Base-by-base conservation (phyloP, 2,329 filamentous ascomycete species). In the Fusarium nurragi region DNA sequence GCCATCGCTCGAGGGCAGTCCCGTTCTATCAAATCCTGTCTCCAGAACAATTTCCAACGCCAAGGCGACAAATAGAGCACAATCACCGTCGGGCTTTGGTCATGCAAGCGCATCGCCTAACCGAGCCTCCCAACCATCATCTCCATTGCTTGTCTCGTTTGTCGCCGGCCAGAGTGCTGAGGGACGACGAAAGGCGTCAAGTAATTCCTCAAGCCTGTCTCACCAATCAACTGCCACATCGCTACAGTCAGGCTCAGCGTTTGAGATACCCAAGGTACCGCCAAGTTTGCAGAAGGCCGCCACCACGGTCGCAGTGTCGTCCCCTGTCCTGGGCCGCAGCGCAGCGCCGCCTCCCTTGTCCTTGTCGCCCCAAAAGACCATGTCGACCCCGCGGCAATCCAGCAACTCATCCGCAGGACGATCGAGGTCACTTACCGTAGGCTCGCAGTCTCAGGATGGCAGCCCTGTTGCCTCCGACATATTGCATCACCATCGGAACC, bases 391-490 rank as follows among this genome's bases (percentile, higher is more conserved):
- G 37, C 84, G 87, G 41, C 88, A 90, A 61, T 75, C 76, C 5
- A 88, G 87, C 67, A 84, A 83, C 65, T 81, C 88, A 18, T 83
- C 88, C n/a, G 84, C 86, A 43, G 85, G 87, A 13, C 87, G 94
- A 45, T 90, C 93, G 47, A 86, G 95, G 53, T 98, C 95, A 25
- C 86, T 97, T 70, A 99, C 95, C 0, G 90, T 98, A 34, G 94
- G 94, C 10, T 98, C 95, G 14, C 92, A 97, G 76, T 98, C 95
- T 13, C 92, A 97, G 76, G 95, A 98, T 71, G 92, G 92, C 25
- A 96, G 95, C 66, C 86, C 90, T 8, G 84, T 92, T 16, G 80
- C 86, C 9, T 83, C 89, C 3, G 88, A 90, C 51, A 86, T 91
- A 48, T 84, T 92, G 52, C 87, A 90, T 39, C 86, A 89, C 47